Base-by-base conservation (phyloP, 805 yeast species). In the Metschnikowia kofuensis region DNA sequence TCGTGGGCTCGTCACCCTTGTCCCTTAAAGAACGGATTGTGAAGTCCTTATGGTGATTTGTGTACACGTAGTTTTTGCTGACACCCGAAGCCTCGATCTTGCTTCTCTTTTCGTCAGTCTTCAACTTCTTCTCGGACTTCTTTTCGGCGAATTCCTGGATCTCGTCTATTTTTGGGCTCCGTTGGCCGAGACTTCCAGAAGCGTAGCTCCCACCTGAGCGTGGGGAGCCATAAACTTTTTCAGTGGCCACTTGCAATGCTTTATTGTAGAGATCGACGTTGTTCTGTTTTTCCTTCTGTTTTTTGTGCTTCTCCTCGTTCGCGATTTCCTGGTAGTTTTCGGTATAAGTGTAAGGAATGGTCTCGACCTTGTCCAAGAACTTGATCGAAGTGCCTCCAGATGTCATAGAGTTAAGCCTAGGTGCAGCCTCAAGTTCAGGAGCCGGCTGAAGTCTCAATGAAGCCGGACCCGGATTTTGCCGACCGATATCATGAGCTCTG, bases 241-340 rank as follows among this genome's bases (percentile, higher is more conserved):
- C 74, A 61, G 74, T 67, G 0, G 88, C 87, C 12, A 78, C 76
- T 53, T 76, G 77, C 51, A 76, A 68, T 0, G 87, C 87, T 53
- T 68, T 67, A 16, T 70, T 72, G 55, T 82, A 83, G 71, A 81
- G 68, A 52, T 82, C 84, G 37, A 74, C 78, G 26, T 76, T 76
- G 28, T 78, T 61, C 38, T 63, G 55, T 38, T 42, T 41, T 32
- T 39, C 50, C 44, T 46, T 42, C 36, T 54, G 43, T 27, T 54
- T 47, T n/a, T 53, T 51, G 37, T 47, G 45, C 16, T 40, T 31
- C 21, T 42, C 51, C 2, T 50, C 57, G 15, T 28, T 42, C 35
- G 43, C 41, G 26, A 50, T 15, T 21, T 48, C 56, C 9, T 43
- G 45, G 26, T 42, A 42, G 40, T 42, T 47, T 4, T 49, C 45